Base-by-base conservation (phyloP, 495 filamentous ascomycete genomes). In the Neurospora sp. region DNA sequence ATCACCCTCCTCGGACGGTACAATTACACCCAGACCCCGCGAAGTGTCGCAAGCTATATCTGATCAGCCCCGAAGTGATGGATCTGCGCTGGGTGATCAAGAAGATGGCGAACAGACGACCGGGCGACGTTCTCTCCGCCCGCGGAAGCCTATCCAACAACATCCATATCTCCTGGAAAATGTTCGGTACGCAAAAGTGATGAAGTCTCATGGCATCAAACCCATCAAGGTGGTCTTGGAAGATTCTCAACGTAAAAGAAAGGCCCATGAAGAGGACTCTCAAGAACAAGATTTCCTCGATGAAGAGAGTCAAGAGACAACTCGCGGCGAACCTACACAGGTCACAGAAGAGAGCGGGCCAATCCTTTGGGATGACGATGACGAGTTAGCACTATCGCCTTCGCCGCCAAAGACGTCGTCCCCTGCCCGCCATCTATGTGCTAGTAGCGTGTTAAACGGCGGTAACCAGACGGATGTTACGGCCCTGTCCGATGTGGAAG, bases 111-210 rank as follows among this genome's bases (percentile, higher is more conserved):
- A 18, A 9, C 77, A 78, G n/a, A 74, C 76, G 10, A 69, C 70
- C 8, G 40, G 75, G 18, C 79, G 77, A 39, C 82, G 86, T 20
- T 87, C 83, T 38, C 80, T 95, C 18, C 86, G 92, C 39, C 87
- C 91, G 35, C 86, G 92, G 72, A 93, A 92, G 72, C 88, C 91
- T 4, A 93, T 93, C 40, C 92, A 95, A 77, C 80, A 93, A 70
- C 91, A 93, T 75, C 92, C 92, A 0, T 94, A 93, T 78, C 79
- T 88, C 2, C 77, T 92, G 6, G 92, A 94, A 76, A 86, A 86
- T 76, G 91, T 86, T n/a, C 87, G 88, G 72, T 93, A 93, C 78
- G 84, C 85, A 27, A 86, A 78, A 9, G 83, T 85, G 10, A 86
- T 93, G 79, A 89, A 86, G 72, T 87, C 87, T 7, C 82, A 89